phyloP scores from a whole-genome alignment of 2,329 filamentous ascomycete species.

The Fusarium hainanense region DNA sequence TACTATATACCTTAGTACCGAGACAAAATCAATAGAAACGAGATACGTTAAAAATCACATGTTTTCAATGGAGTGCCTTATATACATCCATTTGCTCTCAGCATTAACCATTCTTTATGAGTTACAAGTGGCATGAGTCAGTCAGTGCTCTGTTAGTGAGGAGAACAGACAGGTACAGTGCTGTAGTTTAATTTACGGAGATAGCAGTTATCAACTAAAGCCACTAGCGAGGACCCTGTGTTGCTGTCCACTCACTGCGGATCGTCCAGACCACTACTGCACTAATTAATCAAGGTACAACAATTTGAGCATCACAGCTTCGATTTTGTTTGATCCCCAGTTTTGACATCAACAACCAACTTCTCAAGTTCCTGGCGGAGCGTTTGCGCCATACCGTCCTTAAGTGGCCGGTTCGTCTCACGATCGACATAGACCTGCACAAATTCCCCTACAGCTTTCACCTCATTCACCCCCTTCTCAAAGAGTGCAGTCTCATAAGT shows the following conservation, averaged over 20 bases:
- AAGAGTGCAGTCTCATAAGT: slow-evolving; percentile 92
- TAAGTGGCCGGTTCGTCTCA: slow-evolving; percentile 73
- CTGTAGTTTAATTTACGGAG: neutral
- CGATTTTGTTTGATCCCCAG: slow-evolving; percentile 8
- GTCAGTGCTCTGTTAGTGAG: neutral
- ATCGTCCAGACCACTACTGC: neutral
- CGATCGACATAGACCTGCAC: slow-evolving; percentile 90
- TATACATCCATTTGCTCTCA: neutral
- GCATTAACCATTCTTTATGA: neutral
- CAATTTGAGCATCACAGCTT: slow-evolving; percentile 22
- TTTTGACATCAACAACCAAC: slow-evolving; percentile 54
- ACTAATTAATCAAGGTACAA: neutral
- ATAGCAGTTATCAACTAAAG: neutral
- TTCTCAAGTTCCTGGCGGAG: slow-evolving; percentile 70
- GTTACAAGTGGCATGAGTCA: neutral
- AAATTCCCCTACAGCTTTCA: slow-evolving; percentile 85
- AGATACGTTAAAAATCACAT: neutral
- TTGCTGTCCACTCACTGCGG: neutral
- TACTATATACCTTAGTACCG: too few relatives aligned
- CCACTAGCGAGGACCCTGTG: neutral
- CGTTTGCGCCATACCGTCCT: slow-evolving; percentile 69
- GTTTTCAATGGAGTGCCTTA: neutral
- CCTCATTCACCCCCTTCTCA: slow-evolving; percentile 75
- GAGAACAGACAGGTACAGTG: neutral
- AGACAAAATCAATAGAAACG: neutral